Evolutionary conservation across 2,329 filamentous ascomycete species (phyloP).

Genomic region (Gnomoniopsis smithogilvyi): DNA sequence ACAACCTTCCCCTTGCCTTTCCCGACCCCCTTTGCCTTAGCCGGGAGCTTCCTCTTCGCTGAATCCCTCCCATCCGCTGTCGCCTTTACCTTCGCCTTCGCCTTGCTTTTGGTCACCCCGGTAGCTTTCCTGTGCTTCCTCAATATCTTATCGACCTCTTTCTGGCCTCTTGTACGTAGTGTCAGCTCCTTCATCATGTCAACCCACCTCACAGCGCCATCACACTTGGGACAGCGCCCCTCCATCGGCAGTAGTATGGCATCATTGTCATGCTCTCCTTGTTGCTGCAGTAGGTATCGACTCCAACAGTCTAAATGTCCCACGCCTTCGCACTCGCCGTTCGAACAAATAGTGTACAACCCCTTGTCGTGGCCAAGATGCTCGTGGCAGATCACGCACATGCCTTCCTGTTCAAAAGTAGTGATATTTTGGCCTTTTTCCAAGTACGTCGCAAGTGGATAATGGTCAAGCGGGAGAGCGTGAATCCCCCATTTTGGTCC

Average conservation of each 20-base stretch:
- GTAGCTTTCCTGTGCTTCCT: conserved; percentile 39
- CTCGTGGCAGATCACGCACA: conserved; percentile 51
- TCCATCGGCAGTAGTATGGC: conserved; percentile 60
- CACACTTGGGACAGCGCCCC: conserved; percentile 71
- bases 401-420: conserved; percentile 52
- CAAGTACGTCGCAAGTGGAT: conserved; percentile 49
- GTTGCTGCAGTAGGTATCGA: conserved; percentile 41
- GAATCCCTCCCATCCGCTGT: neutral
- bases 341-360: conserved; percentile 56
- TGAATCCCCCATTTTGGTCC: conserved; percentile 44
- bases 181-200: conserved; percentile 81
- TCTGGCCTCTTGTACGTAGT: conserved; percentile 65
- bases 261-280: conserved; percentile 26
- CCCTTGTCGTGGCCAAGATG: conserved; percentile 44
- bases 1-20: neutral
- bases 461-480: conserved; percentile 53
- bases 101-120: conserved; percentile 19
- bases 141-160: conserved; percentile 67
- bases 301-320: conserved; percentile 62
- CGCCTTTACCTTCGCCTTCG: conserved; percentile 19
- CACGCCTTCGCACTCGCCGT: conserved; percentile 49
- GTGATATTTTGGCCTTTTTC: conserved; percentile 53
- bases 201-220: conserved; percentile 62
- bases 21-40: conserved; percentile 13
- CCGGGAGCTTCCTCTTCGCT: neutral